phyloP scores from a whole-genome alignment of 768 basidiomycete genomes.

The Strobilomyces confusus region DNA sequence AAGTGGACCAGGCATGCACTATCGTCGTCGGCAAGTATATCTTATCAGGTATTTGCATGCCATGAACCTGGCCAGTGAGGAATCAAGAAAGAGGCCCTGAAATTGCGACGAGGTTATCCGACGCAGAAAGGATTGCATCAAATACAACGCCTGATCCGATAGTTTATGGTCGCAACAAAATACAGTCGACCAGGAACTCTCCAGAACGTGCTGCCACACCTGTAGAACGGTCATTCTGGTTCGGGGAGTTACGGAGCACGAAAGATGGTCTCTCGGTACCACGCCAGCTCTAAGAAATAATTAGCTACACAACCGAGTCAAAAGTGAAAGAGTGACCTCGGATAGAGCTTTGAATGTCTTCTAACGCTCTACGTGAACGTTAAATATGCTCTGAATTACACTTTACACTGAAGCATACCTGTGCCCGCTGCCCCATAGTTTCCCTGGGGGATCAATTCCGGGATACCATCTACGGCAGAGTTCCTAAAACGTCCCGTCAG shows the following conservation, averaged over 20 bases:
- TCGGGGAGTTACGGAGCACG: constrained; percentile 24
- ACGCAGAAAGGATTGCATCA: not conserved
- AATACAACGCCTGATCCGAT: not conserved
- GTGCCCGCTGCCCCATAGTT: constrained; percentile 44
- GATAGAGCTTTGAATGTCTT: constrained; percentile 78
- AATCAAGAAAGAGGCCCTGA: not conserved
- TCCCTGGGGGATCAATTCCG: constrained; percentile 16
- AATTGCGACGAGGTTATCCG: not conserved
- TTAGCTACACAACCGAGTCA: constrained; percentile 2
- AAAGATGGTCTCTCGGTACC: constrained; percentile 78
- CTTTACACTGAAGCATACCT: constrained; percentile 40
- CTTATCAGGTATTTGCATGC: too few relatives aligned
- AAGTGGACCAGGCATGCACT: not conserved
- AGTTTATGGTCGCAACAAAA: not conserved
- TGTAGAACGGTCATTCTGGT: not conserved
- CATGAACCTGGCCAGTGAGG: not conserved
- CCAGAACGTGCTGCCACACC: not conserved
- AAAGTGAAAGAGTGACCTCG: constrained; percentile 40
- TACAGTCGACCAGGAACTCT: not conserved
- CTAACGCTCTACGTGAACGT: constrained; percentile 56
- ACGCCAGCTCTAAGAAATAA: constrained; percentile 59
- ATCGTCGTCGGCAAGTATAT: not conserved
- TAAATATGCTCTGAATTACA: not conserved
- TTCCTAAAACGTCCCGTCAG: constrained; percentile 45
- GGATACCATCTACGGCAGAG: constrained; percentile 72